phyloP scores from a whole-genome alignment of 306 rosid genomes.

The Rosa persica region DNA sequence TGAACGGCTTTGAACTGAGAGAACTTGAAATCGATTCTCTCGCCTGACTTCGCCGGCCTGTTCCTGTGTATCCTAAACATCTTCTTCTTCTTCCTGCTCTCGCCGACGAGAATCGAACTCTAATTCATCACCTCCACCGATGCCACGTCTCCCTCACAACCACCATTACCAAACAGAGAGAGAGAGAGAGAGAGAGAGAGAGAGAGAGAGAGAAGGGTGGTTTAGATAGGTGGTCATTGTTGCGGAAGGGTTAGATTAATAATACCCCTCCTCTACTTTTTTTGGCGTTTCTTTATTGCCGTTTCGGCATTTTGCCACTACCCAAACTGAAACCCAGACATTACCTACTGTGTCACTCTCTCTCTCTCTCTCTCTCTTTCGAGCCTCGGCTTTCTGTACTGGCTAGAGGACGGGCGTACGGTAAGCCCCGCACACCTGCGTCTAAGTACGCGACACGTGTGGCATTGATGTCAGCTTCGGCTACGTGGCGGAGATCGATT shows the following conservation, averaged over 20 bases:
- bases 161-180: slow-evolving; percentile 54
- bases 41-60: slow-evolving; percentile 54
- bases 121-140: background rate
- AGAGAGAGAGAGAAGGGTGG: slow-evolving; percentile 27
- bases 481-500: background rate
- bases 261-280: slow-evolving; percentile 38
- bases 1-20: slow-evolving; percentile 40
- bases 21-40: slow-evolving; percentile 43
- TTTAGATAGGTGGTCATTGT: slow-evolving; percentile 84
- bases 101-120: background rate
- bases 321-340: background rate
- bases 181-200: slow-evolving; percentile 32
- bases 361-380: background rate
- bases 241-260: slow-evolving; percentile 48
- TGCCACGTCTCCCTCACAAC: slow-evolving; percentile 22
- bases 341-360: background rate
- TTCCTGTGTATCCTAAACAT: slow-evolving; percentile 82
- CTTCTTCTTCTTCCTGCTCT: slow-evolving; percentile 14
- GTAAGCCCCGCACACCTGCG: background rate
- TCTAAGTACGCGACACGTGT: background rate
- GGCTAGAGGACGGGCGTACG: background rate
- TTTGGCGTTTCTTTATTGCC: slow-evolving; percentile 40
- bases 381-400: background rate
- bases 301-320: background rate
- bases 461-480: rapidly evolving